These are phyloP conservation scores for Carallia brachiata DNA, from an alignment of 345 rosid genomes.

Conservation along the genomic window DNA sequence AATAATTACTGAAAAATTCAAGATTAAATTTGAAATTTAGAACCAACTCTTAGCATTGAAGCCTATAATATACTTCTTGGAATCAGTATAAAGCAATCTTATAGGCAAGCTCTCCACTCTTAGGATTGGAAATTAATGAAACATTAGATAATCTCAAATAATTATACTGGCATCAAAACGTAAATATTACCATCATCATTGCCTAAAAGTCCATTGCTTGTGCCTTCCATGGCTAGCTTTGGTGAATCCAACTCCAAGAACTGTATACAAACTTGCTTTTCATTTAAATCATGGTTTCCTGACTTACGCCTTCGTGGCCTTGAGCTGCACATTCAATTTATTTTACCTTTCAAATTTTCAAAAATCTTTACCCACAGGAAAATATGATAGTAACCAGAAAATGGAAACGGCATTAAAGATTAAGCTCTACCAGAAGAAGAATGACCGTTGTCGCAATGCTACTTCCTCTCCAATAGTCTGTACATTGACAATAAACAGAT, in stretches of 20 bases:
- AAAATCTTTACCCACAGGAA: slow-evolving; percentile 15
- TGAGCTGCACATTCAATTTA: slow-evolving; percentile 32
- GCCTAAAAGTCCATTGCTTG: slow-evolving; percentile 32
- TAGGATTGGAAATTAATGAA: neutral
- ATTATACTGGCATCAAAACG: slow-evolving; percentile 2
- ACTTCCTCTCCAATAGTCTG: slow-evolving; percentile 32
- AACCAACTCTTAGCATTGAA: too few relatives aligned
- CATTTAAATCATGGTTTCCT: slow-evolving; percentile 7
- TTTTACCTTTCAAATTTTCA: slow-evolving; percentile 17
- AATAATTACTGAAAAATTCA: too few relatives aligned
- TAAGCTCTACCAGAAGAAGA: slow-evolving; percentile 25
- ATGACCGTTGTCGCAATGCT: slow-evolving; percentile 26
- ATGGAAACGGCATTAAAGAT: slow-evolving; percentile 15
- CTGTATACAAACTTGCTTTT: slow-evolving; percentile 30
- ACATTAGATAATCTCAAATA: neutral
- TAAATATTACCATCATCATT: slow-evolving; percentile 51
- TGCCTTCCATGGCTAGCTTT: slow-evolving; percentile 32
- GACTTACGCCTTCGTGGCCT: slow-evolving; percentile 12
- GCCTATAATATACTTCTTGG: too few relatives aligned
- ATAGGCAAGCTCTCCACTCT: neutral
- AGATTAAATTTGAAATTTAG: too few relatives aligned
- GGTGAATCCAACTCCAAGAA: slow-evolving; percentile 68
- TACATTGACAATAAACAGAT: slow-evolving; percentile 3
- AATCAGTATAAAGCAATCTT: too few relatives aligned
- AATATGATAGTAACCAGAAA: slow-evolving; percentile 15